A percentile compares a stretch with the other conserved stretches of the same genome.
phyloP scores from a whole-genome alignment of 495 filamentous ascomycete species.

The Lichina pygmaea region DNA sequence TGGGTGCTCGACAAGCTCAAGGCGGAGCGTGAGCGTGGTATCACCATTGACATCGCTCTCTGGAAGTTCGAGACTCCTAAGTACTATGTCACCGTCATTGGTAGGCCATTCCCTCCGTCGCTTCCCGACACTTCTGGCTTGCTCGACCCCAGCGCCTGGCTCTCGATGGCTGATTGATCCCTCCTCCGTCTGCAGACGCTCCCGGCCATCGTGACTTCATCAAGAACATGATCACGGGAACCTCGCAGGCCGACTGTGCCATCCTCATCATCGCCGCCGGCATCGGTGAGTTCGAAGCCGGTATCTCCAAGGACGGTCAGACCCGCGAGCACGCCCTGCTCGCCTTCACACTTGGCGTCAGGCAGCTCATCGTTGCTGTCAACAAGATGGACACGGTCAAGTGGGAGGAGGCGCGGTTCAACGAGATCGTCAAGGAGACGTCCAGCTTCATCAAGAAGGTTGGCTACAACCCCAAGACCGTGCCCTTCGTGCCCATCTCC shows the following conservation, averaged over 20 bases:
- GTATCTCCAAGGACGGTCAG: slow-evolving; percentile 99
- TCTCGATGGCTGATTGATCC: slow-evolving; percentile 2
- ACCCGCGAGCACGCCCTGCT: slow-evolving; percentile 99
- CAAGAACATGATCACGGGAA: slow-evolving; percentile 99
- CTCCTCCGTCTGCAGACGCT: slow-evolving; percentile 34
- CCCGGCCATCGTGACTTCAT: slow-evolving; percentile 99
- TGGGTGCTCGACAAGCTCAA: slow-evolving; percentile 99
- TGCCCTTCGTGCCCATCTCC: slow-evolving; percentile 98
- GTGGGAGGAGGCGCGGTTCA: slow-evolving; percentile 87
- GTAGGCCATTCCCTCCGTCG: slow-evolving; percentile 20
- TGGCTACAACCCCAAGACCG: slow-evolving; percentile 96
- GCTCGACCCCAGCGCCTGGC: neutral
- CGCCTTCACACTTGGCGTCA: slow-evolving; percentile 98
- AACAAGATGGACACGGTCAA: slow-evolving; percentile 99
- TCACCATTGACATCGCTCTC: slow-evolving; percentile 99
- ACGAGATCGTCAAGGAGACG: slow-evolving; percentile 99
- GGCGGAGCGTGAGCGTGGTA: slow-evolving; percentile 99
- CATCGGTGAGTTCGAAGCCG: slow-evolving; percentile 99
- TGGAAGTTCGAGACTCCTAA: slow-evolving; percentile 99
- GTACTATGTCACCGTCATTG: slow-evolving; percentile 99
- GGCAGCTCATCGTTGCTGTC: slow-evolving; percentile 99
- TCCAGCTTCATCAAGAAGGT: slow-evolving; percentile 99
- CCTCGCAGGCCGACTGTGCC: slow-evolving; percentile 97
- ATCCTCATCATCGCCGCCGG: slow-evolving; percentile 99
- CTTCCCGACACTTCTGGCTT: slow-evolving; percentile 1